Evolutionary conservation across 768 basidiomycete species (phyloP), one percentile per base, ranked within the genome.

Genomic region (Crucibulum laeve): DNA sequence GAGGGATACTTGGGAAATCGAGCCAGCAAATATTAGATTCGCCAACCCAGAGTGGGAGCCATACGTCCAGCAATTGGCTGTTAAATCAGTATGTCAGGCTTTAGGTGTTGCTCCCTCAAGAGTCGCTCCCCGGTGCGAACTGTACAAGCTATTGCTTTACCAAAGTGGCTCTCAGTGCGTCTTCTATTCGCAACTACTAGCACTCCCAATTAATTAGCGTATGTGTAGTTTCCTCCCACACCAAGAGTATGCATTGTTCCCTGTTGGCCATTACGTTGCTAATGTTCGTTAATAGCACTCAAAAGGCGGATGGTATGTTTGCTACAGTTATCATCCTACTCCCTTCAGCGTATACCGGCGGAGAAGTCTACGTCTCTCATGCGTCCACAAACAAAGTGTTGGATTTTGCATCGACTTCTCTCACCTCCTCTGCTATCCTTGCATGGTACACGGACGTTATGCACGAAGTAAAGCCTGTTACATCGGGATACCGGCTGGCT

Each of bases 381-480:
- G 58, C 59, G 1, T 50, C 51, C 14, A 49, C 53, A 5, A 57
- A 55, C 4, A 53, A 62, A 40, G 55, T 64, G 5, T 60, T 76
- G 46, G 68, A 76, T 51, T 52, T 64, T 3, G 53, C 67, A 2
- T 11, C 47, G 1, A 45, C 50, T 10, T 69, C 70, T n/a, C 40
- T 56, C 1, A 39, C 57, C 4, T 52, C 54, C 3, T 73, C 70
- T 0, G 55, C 68, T 1, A 53, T 72, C 11, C 56, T 77, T 3
- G 63, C 76, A 1, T 80, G 76, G 74, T 76, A 78, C 50, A 76
- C 73, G 21, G 76, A 76, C 43, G 76, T 76, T 38, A 58, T 56
- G 36, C 74, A 76, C 53, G 73, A 74, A 59, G 67, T 77, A 46
- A 72, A 71, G 45, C 67, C 70, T 4, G 58, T 77, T 35, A 71